Evolutionary conservation across 768 basidiomycete species (phyloP).

Genomic region (Rhodotorula diobovata): DNA sequence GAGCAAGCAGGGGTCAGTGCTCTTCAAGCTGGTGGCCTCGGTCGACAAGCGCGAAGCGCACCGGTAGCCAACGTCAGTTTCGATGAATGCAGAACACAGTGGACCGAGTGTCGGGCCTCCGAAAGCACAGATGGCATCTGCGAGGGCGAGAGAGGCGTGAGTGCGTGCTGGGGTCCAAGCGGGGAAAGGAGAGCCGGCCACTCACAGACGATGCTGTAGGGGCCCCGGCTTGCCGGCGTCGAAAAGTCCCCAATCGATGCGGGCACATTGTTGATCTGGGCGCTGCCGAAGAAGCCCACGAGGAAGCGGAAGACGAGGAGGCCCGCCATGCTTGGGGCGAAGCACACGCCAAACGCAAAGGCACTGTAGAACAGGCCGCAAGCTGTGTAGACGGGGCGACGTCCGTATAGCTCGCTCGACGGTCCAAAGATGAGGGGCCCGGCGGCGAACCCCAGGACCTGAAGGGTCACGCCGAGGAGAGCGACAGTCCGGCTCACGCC

Average conservation of each 20-base stretch:
- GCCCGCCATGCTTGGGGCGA: slow-evolving; percentile 48
- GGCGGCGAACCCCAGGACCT: slow-evolving; percentile 21
- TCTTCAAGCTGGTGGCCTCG: too few relatives aligned
- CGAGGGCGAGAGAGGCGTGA: background rate
- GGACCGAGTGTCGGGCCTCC: slow-evolving; percentile 29
- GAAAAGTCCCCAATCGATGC: slow-evolving; percentile 42
- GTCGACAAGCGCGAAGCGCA: background rate
- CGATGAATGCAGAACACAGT: slow-evolving; percentile 25
- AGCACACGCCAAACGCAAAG: slow-evolving; percentile 49
- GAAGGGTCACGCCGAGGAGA: slow-evolving; percentile 21
- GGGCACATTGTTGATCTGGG: slow-evolving; percentile 50
- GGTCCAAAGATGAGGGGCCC: slow-evolving; percentile 47
- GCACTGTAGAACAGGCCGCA: slow-evolving; percentile 45
- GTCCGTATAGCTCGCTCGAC: slow-evolving; percentile 47
- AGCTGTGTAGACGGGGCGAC: slow-evolving; percentile 44
- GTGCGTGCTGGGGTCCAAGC: background rate
- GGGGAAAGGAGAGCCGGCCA: background rate
- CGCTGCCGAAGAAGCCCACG: slow-evolving; percentile 48
- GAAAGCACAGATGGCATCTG: slow-evolving; percentile 33
- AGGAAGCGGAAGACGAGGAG: slow-evolving; percentile 51
- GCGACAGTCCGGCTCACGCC: slow-evolving; percentile 22
- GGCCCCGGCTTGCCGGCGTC: background rate
- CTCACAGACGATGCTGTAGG: slow-evolving; percentile 8
- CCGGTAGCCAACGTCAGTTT: slow-evolving; percentile 17
- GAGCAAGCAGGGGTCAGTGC: too few relatives aligned